Base-by-base conservation (phyloP, 2,329 filamentous ascomycete genomes). In the Monilinia fructicola region DNA sequence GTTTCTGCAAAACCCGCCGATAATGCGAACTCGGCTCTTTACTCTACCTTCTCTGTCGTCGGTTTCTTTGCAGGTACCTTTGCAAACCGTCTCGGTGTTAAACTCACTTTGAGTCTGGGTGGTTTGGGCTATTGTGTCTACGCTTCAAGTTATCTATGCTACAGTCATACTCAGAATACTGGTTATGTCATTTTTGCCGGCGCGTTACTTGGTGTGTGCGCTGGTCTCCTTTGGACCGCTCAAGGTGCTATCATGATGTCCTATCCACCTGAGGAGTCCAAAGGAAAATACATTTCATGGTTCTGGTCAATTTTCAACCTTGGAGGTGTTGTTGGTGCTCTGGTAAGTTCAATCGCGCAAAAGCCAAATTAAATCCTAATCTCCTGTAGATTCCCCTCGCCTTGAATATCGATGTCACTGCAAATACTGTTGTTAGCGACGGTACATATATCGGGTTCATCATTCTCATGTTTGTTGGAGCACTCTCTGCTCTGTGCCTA, bases 241-340 rank as follows among this genome's bases (percentile, higher is more conserved):
- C 90, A 94, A 78, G 90, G 91, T 68, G 87, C 89, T 68, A 91
- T 93, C 74, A 93, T 93, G 89, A 93, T 96, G 87, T 87, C 90
- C 61, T 96, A 96, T 78, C 92, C 92, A 2, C 82, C 85, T 14
- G 93, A 96, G 78, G 78, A 86, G 46, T 85, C 87, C 70, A 96
- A 96, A 82, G 93, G 93, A 54, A 88, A 88, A 67, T 96, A 92
- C 77, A 95, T 97, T 76, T 90, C 90, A 67, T 88, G 87, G 81
- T 96, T 96, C 80, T 97, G 93, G 93, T 88, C 93, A 78, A 95
- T 97, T 74, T 97, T 96, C 83, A 96, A 96, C 78, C 78, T 93
- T 65, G 93, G 93, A 72, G 92, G 88, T 74, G 92, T 96, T 68
- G 91, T 97, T 76, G 93, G 93, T 70, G 87, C 88, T 74, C 78